These are phyloP conservation scores for Apiotrichum porosum DNA, from an alignment of 1,284 basidiomycete genomes.

Conservation along the genomic window DNA sequence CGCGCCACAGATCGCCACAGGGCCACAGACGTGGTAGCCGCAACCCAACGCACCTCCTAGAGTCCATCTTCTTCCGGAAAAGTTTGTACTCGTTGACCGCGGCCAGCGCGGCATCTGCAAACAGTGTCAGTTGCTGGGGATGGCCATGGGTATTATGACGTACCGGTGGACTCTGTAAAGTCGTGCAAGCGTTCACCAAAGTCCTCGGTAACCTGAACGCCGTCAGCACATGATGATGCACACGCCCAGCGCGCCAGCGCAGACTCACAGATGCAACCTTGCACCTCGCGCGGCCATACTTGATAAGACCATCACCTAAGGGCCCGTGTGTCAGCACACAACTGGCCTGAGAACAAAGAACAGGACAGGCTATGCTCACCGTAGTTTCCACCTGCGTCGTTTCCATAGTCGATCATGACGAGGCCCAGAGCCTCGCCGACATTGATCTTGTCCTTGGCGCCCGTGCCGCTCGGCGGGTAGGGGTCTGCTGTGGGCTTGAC, in stretches of 20 bases:
- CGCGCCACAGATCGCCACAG: no score
- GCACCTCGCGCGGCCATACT: constrained; percentile 72
- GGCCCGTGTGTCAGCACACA: background rate
- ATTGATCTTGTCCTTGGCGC: constrained; percentile 49
- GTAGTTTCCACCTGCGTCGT: constrained; percentile 68
- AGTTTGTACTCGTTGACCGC: constrained; percentile 47
- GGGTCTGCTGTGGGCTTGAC: constrained; percentile 44
- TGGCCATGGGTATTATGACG: constrained; percentile 3
- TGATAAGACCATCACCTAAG: constrained; percentile 58
- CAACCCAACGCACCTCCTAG: constrained; percentile 56
- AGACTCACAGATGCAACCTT: constrained; percentile 61
- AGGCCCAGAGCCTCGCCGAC: constrained; percentile 72
- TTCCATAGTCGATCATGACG: constrained; percentile 78
- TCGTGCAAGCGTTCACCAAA: constrained; percentile 66
- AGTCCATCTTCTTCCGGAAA: constrained; percentile 60
- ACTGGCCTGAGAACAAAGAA: constrained; percentile 2
- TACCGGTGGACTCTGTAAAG: constrained; percentile 60
- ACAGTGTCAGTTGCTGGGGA: background rate
- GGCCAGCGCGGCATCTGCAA: constrained; percentile 51
- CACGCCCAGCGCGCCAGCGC: no score
- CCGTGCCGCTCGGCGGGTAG: constrained; percentile 32
- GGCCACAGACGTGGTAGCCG: background rate
- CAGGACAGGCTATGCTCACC: constrained; percentile 32
- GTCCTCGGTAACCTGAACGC: constrained; percentile 58
- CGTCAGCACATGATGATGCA: background rate